Base-by-base conservation (phyloP, 2,329 filamentous ascomycete genomes). In the Aspergillus glaucus region DNA sequence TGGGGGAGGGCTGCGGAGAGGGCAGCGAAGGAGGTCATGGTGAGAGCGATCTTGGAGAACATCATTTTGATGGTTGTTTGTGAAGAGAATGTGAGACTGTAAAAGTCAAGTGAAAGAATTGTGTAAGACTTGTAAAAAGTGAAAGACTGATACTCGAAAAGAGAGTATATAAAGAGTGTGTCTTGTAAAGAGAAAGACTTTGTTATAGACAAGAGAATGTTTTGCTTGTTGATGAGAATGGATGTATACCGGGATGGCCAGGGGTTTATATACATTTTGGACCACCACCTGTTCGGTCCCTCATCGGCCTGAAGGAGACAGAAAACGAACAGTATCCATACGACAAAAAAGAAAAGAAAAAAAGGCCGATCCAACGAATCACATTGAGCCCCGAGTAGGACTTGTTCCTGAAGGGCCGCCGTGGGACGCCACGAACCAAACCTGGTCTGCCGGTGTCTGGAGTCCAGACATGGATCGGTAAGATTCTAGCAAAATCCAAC, bases 1-100 rank as follows among this genome's bases (percentile, higher is more conserved):
- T 57, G 56, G 41, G 66, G 63, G 22, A 68, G 52, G 34, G 64
- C 60, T 45, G 64, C 55, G 43, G 59, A 55, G 47, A 68, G 53
- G 50, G 62, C 61, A 44, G 66, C 59, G 40, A 67, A 34, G 54
- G 62, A 52, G 56, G 67, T 48, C 52, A 60, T 54, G 14, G 15
- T 19, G 14, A 40, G 37, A 40, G 15, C 37, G 37, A 40, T 15
- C 58, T 69, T 68, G 58, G 58, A 57, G 65, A 69, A 66, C 62
- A 70, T 67, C 54, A 56, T 56, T 50, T 56, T 54, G 53, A 50
- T 30, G 26, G 26, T 12, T 30, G 44, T 44, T 48, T 37, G 44
- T 37, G 44, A 17, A 37, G 34, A 15, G 34, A 37, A n/a, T 37
- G 34, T 37, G 19, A 21, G 17, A 19, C 12, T 8, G 17, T 17